These are phyloP conservation scores for Cystobasidium pallidum DNA, from an alignment of 1,284 basidiomycete genomes.

Conservation along the genomic window DNA sequence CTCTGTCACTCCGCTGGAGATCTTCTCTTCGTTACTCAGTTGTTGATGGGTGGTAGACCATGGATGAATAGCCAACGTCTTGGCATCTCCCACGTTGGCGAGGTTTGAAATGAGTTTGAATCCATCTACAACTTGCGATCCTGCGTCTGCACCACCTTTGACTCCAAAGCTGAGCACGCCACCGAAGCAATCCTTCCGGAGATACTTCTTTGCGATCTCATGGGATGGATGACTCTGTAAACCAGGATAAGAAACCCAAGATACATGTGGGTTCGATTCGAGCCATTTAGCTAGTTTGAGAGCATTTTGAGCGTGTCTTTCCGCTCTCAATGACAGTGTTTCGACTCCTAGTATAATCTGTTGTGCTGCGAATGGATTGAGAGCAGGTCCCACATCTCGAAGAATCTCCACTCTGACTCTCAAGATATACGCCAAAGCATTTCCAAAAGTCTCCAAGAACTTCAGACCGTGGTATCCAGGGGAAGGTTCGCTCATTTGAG, in stretches of 20 bases:
- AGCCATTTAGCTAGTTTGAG: conserved; percentile 75
- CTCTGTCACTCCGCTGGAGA: conserved; percentile 70
- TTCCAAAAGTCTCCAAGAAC: conserved; percentile 68
- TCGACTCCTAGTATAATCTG: conserved; percentile 83
- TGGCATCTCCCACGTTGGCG: conserved; percentile 64
- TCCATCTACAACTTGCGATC: conserved; percentile 65
- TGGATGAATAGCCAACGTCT: conserved; percentile 70
- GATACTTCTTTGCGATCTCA: conserved; percentile 63
- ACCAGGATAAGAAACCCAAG: conserved; percentile 80
- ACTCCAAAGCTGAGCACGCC: conserved; percentile 82
- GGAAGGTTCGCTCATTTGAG: conserved; percentile 76
- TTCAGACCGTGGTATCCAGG: conserved; percentile 77
- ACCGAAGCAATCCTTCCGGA: conserved; percentile 64
- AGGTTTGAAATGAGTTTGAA: conserved; percentile 45
- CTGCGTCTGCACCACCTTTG: conserved; percentile 64
- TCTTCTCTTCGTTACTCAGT: conserved; percentile 62
- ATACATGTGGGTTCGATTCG: conserved; percentile 69
- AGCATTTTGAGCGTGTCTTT: conserved; percentile 76
- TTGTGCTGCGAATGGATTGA: conserved; percentile 83
- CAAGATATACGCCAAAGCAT: conserved; percentile 67
- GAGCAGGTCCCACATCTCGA: conserved; percentile 68
- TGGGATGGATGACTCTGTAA: conserved; percentile 69
- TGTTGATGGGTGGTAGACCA: conserved; percentile 79
- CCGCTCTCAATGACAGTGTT: conserved; percentile 76
- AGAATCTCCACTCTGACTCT: conserved; percentile 74